Base-by-base conservation (phyloP, 2,329 filamentous ascomycete species). In the Nothophoma quercina region DNA sequence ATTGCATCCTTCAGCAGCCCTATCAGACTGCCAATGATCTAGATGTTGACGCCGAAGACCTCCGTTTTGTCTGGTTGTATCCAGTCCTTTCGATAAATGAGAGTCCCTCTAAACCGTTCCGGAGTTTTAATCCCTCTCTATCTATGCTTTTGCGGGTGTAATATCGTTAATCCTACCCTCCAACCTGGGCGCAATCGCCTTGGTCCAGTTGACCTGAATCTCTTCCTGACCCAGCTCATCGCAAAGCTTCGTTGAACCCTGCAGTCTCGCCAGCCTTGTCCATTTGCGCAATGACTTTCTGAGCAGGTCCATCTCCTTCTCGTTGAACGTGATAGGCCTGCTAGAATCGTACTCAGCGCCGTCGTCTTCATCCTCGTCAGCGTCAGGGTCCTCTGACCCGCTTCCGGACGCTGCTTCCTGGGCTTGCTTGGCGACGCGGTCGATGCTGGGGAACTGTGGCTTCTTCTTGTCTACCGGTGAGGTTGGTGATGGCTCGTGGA, bases 181-280 rank as follows among this genome's bases (percentile, higher is more conserved):
- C 7, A 93, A 56, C 50, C 83, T 82, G 1, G 92, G 92, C 48
- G 88, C 85, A 71, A 96, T 93, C 1, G 90, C 88, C 54, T 84
- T 85, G 7, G 90, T 93, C 91, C 91, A 96, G 59, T 88, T 82
- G 2, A 83, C 81, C 29, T 77, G 77, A 25, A 88, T 85, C 42
- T 86, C 82, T 35, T 79, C 79, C 55, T 86, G 85, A 0, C 78
- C 81, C 42, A 85, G 79, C 51, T 81, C 79, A 53, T 90, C 81
- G 13, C 83, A 80, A 47, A 77, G 70, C 5, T 66, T 69, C 8
- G 78, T 71, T 29, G 72, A 63, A 0, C 73, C 80, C 52, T 86
- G 79, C 16, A 96, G 77, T 0, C 86, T 85, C 0, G 88, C 85
- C 53, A 85, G 75, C 18, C 83, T 79, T 66, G 87, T 88, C 91